These are phyloP conservation scores for Xylaria venustula DNA, from an alignment of 495 filamentous ascomycete species.

Conservation along the genomic window DNA sequence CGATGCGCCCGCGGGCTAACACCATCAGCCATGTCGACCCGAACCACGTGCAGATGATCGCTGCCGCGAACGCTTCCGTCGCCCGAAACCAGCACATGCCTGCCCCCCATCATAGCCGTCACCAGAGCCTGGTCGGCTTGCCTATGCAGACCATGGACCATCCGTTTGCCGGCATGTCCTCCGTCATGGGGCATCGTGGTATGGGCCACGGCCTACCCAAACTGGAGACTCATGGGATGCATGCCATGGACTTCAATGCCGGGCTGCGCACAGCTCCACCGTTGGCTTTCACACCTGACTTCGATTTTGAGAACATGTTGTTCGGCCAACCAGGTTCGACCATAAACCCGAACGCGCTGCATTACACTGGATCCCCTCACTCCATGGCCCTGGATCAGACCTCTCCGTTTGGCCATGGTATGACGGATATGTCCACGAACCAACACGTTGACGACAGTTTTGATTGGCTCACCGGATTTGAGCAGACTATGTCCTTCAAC, in stretches of 20 bases:
- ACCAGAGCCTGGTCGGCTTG: slow-evolving; percentile 65
- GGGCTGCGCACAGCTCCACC: slow-evolving; percentile 80
- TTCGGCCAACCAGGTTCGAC: slow-evolving; percentile 66
- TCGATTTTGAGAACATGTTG: slow-evolving; percentile 72
- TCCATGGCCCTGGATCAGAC: slow-evolving; percentile 67
- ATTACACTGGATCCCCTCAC: slow-evolving; percentile 82
- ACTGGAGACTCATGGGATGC: slow-evolving; percentile 71
- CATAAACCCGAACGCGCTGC: slow-evolving; percentile 93
- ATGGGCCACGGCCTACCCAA: slow-evolving; percentile 69
- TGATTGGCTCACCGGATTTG: slow-evolving; percentile 84
- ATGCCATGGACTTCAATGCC: slow-evolving; percentile 53
- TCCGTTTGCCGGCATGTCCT: slow-evolving; percentile 67
- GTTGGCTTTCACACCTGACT: slow-evolving; percentile 65
- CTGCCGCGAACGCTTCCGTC: slow-evolving; percentile 51
- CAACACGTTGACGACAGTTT: slow-evolving; percentile 76
- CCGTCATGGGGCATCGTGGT: slow-evolving; percentile 61
- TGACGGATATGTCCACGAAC: slow-evolving; percentile 54
- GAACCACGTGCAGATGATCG: slow-evolving; percentile 66
- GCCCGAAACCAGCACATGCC: slow-evolving; percentile 57
- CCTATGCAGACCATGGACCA: slow-evolving; percentile 58
- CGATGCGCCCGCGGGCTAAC: slow-evolving; percentile 88
- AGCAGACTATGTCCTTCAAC: slow-evolving; percentile 70
- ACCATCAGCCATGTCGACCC: slow-evolving; percentile 95
- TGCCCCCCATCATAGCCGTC: slow-evolving; percentile 58
- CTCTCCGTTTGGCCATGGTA: slow-evolving; percentile 70